A percentile compares a stretch with the other conserved stretches of the same genome.
phyloP scores from a whole-genome alignment of 169 alveolate species.

The Eimeria sp. region DNA sequence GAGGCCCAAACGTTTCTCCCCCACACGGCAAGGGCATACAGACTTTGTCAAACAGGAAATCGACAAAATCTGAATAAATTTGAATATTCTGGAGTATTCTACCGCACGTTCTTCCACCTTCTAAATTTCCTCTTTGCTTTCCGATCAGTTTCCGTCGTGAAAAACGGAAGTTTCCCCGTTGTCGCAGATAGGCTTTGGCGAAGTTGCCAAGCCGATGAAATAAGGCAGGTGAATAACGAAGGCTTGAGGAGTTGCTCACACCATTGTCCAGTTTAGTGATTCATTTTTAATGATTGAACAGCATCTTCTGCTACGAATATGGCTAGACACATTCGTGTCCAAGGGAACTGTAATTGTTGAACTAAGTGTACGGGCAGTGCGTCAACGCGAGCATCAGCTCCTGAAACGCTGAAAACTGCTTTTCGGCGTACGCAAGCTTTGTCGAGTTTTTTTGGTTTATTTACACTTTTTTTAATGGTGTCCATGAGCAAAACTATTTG shows the following conservation, averaged over 20 bases:
- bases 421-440: not conserved
- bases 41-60: not conserved
- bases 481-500: not conserved
- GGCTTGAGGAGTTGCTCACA: not conserved
- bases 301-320: not conserved
- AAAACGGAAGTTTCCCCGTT: not conserved
- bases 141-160: not conserved
- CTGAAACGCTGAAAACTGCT: not conserved
- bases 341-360: not conserved
- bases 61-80: not conserved
- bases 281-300: not conserved
- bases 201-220: not conserved
- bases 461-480: not conserved
- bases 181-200: not conserved
- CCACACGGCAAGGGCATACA: not conserved
- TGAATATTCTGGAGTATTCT: not conserved
- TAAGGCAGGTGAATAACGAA: not conserved
- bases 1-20: not conserved
- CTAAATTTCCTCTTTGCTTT: not conserved
- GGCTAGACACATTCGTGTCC: not conserved
- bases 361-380: constrained; percentile 35
- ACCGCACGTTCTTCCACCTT: not conserved
- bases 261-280: not conserved
- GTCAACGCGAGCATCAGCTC: not conserved
- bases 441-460: not conserved